A percentile compares a stretch with the other conserved stretches of the same genome.
phyloP scores from a whole-genome alignment of 495 filamentous ascomycete species.

The Aspergillus heteromorphus region DNA sequence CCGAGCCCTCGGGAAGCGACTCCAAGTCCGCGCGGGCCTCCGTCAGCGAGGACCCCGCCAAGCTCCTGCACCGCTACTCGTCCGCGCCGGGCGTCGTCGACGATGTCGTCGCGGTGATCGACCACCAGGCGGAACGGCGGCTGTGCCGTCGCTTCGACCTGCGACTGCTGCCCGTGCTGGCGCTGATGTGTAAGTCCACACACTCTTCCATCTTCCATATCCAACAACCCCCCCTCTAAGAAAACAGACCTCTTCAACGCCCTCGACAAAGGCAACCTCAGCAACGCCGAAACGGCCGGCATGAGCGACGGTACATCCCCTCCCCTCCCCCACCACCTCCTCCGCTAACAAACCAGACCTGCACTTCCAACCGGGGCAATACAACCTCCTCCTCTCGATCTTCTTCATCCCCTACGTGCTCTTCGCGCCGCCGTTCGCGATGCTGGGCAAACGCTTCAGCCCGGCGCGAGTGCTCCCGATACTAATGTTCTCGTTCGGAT shows the following conservation, averaged over 20 bases:
- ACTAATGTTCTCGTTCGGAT: conserved; percentile 64
- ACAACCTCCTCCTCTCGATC: conserved; percentile 65
- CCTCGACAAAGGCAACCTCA: conserved; percentile 63
- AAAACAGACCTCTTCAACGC: conserved; percentile 51
- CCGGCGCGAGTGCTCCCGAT: conserved; percentile 58
- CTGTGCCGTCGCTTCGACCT: conserved; percentile 61
- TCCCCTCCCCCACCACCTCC: background rate
- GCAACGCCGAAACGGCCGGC: conserved; percentile 66
- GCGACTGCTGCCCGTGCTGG: conserved; percentile 56
- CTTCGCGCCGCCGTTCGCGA: conserved; percentile 59
- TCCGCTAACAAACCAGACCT: conserved; percentile 32
- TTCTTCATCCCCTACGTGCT: conserved; percentile 78
- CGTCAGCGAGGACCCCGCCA: conserved; percentile 25
- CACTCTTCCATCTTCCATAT: background rate
- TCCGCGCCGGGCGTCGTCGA: conserved; percentile 28
- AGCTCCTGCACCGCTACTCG: conserved; percentile 21
- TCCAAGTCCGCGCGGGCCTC: conserved; percentile 17
- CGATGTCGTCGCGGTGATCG: conserved; percentile 33
- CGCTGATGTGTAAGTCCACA: conserved; percentile 52
- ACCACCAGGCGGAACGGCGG: conserved; percentile 52
- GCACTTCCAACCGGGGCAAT: conserved; percentile 55
- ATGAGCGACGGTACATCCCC: conserved; percentile 38
- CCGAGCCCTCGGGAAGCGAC: conserved; percentile 8
- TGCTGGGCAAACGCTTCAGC: conserved; percentile 64
- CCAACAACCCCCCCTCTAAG: background rate